Conservation (phyloP, 331 rosid species). For the Quercus phellos region DNA sequence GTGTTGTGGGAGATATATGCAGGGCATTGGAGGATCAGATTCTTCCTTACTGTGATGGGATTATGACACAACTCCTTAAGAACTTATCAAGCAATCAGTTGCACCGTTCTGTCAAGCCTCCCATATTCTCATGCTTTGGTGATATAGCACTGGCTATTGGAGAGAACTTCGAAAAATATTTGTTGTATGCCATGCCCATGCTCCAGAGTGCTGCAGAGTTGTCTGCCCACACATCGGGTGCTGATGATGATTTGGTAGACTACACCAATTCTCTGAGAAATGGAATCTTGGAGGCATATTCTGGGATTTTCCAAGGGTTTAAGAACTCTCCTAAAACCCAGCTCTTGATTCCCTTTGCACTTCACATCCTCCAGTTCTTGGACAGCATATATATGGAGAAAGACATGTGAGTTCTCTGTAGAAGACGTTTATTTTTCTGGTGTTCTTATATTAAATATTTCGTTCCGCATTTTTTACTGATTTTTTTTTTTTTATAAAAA, state of each 20-base stretch:
- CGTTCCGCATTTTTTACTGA: background rate
- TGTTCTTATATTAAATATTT: background rate
- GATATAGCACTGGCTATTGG: slow-evolving; percentile 87
- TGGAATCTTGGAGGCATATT: slow-evolving; percentile 89
- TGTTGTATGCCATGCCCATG: slow-evolving; percentile 83
- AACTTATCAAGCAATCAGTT: slow-evolving; percentile 78
- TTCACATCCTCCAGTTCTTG: slow-evolving; percentile 80
- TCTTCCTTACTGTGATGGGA: slow-evolving; percentile 85
- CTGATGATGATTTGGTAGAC: slow-evolving; percentile 76
- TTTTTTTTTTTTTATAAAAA: background rate
- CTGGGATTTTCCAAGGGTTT: slow-evolving; percentile 88
- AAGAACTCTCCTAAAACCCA: slow-evolving; percentile 74
- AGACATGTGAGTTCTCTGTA: slow-evolving; percentile 65
- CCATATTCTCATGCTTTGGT: slow-evolving; percentile 85
- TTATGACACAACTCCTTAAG: slow-evolving; percentile 82
- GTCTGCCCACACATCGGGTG: slow-evolving; percentile 61
- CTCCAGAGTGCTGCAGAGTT: slow-evolving; percentile 80
- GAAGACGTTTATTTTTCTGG: background rate
- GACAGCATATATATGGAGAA: slow-evolving; percentile 78
- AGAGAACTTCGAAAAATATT: slow-evolving; percentile 71
- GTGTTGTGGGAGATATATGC: slow-evolving; percentile 87
- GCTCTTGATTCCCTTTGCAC: slow-evolving; percentile 74
- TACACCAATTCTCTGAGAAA: slow-evolving; percentile 78
- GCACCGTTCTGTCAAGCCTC: slow-evolving; percentile 86
- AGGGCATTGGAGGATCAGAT: slow-evolving; percentile 83